A percentile compares a stretch with the other conserved stretches of the same genome.
Conservation (phyloP, 2,329 filamentous ascomycete species). For the Colletotrichum sp. region DNA sequence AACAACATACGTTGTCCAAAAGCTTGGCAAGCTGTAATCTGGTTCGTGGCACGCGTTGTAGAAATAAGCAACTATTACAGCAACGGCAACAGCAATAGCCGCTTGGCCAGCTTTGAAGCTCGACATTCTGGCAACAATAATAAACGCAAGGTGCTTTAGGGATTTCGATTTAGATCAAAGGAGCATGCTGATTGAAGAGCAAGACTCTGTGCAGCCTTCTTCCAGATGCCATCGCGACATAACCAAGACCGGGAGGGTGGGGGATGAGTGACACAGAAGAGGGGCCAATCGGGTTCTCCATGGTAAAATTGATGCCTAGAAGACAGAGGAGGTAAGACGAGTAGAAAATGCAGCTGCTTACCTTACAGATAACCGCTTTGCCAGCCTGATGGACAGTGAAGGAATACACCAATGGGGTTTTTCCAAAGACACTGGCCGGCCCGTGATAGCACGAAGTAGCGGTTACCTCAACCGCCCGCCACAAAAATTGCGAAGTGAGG, state of each 20-base stretch:
- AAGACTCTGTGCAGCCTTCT: not conserved
- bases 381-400: not conserved
- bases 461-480: not conserved
- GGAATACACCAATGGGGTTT: constrained; percentile 8
- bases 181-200: not conserved
- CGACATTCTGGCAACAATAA: not conserved
- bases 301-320: not conserved
- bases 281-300: constrained; percentile 1
- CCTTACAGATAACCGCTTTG: not conserved
- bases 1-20: not conserved
- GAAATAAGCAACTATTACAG: not conserved
- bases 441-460: constrained; percentile 8
- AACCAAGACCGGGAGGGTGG: not conserved
- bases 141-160: not conserved
- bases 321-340: not conserved
- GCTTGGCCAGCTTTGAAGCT: not conserved
- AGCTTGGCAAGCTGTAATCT: not conserved
- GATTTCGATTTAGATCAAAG: not conserved
- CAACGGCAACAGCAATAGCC: not conserved
- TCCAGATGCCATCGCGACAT: not conserved
- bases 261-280: not conserved
- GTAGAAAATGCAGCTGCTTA: constrained; percentile 1
- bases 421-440: not conserved
- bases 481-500: not conserved
- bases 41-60: not conserved